Base-by-base conservation (phyloP, 768 basidiomycete genomes). In the Melanogaster broomeanus region DNA sequence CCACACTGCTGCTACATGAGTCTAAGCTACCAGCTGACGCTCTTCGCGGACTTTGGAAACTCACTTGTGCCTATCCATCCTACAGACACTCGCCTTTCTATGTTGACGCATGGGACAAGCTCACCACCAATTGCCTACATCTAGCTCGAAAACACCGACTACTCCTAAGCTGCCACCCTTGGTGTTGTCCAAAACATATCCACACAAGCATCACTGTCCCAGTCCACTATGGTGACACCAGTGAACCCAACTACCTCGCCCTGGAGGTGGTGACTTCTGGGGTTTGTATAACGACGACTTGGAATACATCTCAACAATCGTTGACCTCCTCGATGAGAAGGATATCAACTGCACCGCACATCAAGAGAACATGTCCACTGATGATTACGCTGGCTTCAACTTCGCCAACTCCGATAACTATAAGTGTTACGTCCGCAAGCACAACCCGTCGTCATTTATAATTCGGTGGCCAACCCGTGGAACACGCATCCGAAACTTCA, bases 91-190 rank as follows among this genome's bases (percentile, higher is more conserved):
- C 59, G 5, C 27, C 69, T 31, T 72, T 74, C 66, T 79, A 77
- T 58, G 66, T 69, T 22, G 76, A 76, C 16, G 48, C 59, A 27
- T 70, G 59, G 45, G 78, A 80, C 58, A 67, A 67, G 50, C 75
- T 75, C 13, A 66, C 79, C 33, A 51, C n/a, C 65, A 6, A 71
- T 72, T 49, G 16, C 75, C 49, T 58, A 74, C 62, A 79, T 83
- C 50, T 83, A 78, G 78, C 67, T 85, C 31, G 82, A 84, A 62
- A 84, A 84, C 64, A 82, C 79, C 8, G 77, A 84, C 57, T 84
- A 68, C 48, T 60, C 52, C 19, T 58, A 55, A 42, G 69, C 64
- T 58, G 59, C 52, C 10, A 50, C 54, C 11, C 51, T 55, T 58
- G 59, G 51, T 11, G 64, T 60, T 8, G 71, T 75, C 42, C 39